phyloP scores from a whole-genome alignment of 345 rosid species.

The Erysimum cheiranthoides region DNA sequence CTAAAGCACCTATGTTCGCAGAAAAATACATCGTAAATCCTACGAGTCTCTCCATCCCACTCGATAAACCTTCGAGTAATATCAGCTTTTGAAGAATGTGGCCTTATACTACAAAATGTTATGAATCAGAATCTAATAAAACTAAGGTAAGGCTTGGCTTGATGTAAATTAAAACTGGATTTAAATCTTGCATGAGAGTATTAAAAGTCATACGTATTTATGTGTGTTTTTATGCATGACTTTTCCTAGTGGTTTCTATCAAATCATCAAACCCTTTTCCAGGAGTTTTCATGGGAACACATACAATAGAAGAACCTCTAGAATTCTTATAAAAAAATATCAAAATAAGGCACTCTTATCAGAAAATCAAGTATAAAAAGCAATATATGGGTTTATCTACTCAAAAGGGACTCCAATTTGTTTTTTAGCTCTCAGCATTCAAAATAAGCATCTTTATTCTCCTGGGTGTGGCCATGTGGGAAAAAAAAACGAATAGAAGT shows the following conservation, averaged over 20 bases:
- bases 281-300: constrained; percentile 32
- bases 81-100: constrained; percentile 13
- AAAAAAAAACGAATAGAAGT: constrained; percentile 34
- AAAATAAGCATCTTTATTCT: constrained; percentile 45
- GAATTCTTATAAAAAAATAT: background rate
- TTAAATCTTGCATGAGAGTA: constrained; percentile 28
- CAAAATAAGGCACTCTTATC: constrained; percentile 21
- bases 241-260: constrained; percentile 36
- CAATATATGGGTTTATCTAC: constrained; percentile 33
- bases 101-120: constrained; percentile 8
- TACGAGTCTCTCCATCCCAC: constrained; percentile 18
- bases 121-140: background rate
- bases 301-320: constrained; percentile 31
- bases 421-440: constrained; percentile 36
- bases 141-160: background rate
- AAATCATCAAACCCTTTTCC: constrained; percentile 41
- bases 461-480: constrained; percentile 44
- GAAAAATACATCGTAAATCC: constrained; percentile 8
- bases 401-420: constrained; percentile 34
- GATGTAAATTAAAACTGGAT: constrained; percentile 21
- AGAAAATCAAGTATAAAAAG: constrained; percentile 28
- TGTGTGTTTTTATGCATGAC: constrained; percentile 10
- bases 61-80: background rate
- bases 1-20: constrained; percentile 28
- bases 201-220: constrained; percentile 5